Evolutionary conservation across 2,329 filamentous ascomycete species (phyloP), one percentile per base, ranked within the genome.

Genomic region (Microsporum canis): DNA sequence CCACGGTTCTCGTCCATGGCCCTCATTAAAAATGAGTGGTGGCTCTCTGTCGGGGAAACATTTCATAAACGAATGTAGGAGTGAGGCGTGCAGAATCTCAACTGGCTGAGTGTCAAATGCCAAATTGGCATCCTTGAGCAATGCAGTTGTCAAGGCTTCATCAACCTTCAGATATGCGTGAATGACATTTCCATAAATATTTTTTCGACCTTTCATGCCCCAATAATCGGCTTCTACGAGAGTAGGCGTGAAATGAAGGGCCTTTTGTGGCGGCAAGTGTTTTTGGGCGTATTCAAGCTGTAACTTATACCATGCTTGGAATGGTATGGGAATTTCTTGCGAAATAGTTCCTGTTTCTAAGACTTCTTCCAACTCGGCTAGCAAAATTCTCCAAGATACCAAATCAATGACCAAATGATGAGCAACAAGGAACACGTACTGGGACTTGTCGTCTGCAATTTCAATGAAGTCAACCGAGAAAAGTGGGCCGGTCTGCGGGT

Each of bases 1-100:
- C 71, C 76, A 78, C 0, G 75, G 64, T 64, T 79, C 77, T n/a
- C 78, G 74, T 3, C 78, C 78, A 60, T 80, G 78, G 0, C 77
- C 76, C 68, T 80, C 78, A 51, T 78, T 79, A 65, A 77, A 79
- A 14, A 80, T 71, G 0, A 75, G 75, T 60, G 77, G 73, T 0
- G 74, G 64, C 0, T 68, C 36, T 23, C 78, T 70, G 53, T 78
- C 74, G 0, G 67, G 65, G 62, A 80, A 80, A 0, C 72, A 71
- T 17, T 71, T 69, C 2, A 71, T 72, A 66, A 80, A 80, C 0
- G 78, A 76, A 58, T 79, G 62, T 63, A 77, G 55, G 72, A 73
- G 61, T 31, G 74, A 64, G 68, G 75, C 62, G 2, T 75, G 65
- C 38, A 76, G 67, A 5, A 76, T 58, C 43, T 76, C 73, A 17